Percentiles rank a stretch among this genome's conserved stretches.
Evolutionary conservation across 495 filamentous ascomycete genomes (phyloP).

Genomic region (Penicillium robsamsonii): DNA sequence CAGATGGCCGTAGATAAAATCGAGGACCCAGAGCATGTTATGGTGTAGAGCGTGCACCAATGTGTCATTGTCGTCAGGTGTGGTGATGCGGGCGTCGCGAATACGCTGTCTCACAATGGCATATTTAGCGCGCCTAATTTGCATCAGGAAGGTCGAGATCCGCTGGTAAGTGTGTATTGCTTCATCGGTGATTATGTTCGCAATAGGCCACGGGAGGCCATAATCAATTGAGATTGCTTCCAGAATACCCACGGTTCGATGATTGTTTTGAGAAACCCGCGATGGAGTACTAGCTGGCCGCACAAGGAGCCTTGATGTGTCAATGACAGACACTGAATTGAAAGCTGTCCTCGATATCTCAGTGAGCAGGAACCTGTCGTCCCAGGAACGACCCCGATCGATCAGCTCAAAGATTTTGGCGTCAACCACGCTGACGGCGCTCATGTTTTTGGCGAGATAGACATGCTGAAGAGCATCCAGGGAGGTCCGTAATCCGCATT

Average conservation of each 20-base stretch:
- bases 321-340: slow-evolving; percentile 46
- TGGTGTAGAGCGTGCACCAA: slow-evolving; percentile 63
- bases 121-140: slow-evolving; percentile 70
- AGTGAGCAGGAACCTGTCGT: slow-evolving; percentile 77
- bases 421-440: slow-evolving; percentile 59
- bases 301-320: slow-evolving; percentile 59
- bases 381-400: slow-evolving; percentile 69
- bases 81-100: slow-evolving; percentile 21
- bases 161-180: slow-evolving; percentile 63
- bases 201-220: slow-evolving; percentile 78
- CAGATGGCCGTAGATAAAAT: slow-evolving; percentile 70
- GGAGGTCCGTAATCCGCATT: slow-evolving; percentile 63
- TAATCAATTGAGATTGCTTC: slow-evolving; percentile 58
- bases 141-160: slow-evolving; percentile 72
- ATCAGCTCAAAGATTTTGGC: slow-evolving; percentile 73
- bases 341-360: slow-evolving; percentile 74
- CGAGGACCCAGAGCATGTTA: slow-evolving; percentile 77
- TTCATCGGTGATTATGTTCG: slow-evolving; percentile 68
- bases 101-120: slow-evolving; percentile 59
- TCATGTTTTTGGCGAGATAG: slow-evolving; percentile 72
- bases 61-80: slow-evolving; percentile 30
- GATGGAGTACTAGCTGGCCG: slow-evolving; percentile 30
- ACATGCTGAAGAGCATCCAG: slow-evolving; percentile 67
- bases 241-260: slow-evolving; percentile 50
- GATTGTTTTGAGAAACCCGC: slow-evolving; percentile 9